Evolutionary conservation across 352 stramenopile species (phyloP), one percentile per base, ranked within the genome.

Genomic region (Phytophthora meadii): DNA sequence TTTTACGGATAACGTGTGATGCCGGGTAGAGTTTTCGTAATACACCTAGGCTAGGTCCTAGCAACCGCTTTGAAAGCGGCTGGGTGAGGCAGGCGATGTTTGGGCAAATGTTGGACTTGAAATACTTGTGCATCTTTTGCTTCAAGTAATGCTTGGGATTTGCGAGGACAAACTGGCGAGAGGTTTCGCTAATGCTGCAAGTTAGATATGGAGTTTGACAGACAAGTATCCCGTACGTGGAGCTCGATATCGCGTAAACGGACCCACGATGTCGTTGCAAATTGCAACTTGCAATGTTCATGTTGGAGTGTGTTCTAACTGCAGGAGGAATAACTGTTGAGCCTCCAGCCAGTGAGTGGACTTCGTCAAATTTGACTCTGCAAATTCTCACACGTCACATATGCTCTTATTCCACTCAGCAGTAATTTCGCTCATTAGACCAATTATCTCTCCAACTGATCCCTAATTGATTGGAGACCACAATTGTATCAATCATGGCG

Each of bases 401-500:
- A 50, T 49, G 59, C 17, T 69, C 46, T 54, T 68, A 68, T 32
- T 15, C 50, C 24, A 17, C 54, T 5, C 10, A 68, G 17, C 0
- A 15, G 41, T 58, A 2, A 6, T 27, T 36, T 17, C 19, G 22
- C 41, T 61, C 14, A 37, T n/a, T 11, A 63, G 15, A 2, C n/a
- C 44, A 24, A 65, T 14, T 3, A 46, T 12, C 34, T 65, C 50
- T 37, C 11, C 32, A 68, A 46, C 5, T 24, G 52, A 2, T 44
- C 11, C 27, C 25, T 32, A 47, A 65, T 68, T 74, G 50, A 74
- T 48, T 74, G 66, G 61, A 50, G 22, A 12, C 15, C 15, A 44
- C 52, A 54, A 61, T 22, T 65, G 52, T 46, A 63, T 41, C 52
- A 66, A 84, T 24, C 51, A 95, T 95, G 87, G 87, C 82, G 41